These are phyloP conservation scores for Hericium coralloides DNA, from an alignment of 768 basidiomycete species.

Conservation along the genomic window DNA sequence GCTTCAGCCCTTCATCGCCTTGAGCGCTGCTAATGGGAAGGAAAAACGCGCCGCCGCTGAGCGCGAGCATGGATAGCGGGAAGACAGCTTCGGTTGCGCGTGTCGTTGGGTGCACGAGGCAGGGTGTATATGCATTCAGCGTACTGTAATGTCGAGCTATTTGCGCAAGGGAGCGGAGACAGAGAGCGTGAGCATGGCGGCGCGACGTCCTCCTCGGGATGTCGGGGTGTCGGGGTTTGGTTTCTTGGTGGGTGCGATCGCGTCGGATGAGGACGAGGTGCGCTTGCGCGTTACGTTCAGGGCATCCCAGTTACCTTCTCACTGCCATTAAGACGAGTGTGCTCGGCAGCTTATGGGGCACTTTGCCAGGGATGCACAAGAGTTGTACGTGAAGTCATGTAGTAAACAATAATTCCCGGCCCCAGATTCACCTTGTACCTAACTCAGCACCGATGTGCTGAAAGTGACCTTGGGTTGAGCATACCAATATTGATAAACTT, in stretches of 20 bases:
- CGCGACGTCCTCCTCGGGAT: conserved; percentile 24
- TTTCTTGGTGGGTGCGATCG: neutral
- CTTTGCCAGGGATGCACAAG: conserved; percentile 49
- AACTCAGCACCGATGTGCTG: neutral
- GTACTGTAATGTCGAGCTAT: conserved; percentile 62
- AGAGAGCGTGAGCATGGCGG: conserved; percentile 55
- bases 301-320: neutral
- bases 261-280: neutral
- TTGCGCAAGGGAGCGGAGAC: conserved; percentile 68
- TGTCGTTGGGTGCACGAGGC: conserved; percentile 42
- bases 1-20: too few relatives aligned
- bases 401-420: conserved; percentile 95
- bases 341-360: neutral
- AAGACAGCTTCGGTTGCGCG: conserved; percentile 35
- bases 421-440: conserved; percentile 76
- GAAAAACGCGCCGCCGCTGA: too few relatives aligned
- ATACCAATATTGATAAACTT: conserved; percentile 96
- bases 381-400: conserved; percentile 93
- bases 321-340: neutral
- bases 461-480: conserved; percentile 5
- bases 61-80: too few relatives aligned
- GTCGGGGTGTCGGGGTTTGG: neutral
- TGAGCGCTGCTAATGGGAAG: too few relatives aligned
- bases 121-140: conserved; percentile 40
- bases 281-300: neutral